These are phyloP conservation scores for Lotus japonicus DNA, from an alignment of 306 rosid species.

Conservation along the genomic window DNA sequence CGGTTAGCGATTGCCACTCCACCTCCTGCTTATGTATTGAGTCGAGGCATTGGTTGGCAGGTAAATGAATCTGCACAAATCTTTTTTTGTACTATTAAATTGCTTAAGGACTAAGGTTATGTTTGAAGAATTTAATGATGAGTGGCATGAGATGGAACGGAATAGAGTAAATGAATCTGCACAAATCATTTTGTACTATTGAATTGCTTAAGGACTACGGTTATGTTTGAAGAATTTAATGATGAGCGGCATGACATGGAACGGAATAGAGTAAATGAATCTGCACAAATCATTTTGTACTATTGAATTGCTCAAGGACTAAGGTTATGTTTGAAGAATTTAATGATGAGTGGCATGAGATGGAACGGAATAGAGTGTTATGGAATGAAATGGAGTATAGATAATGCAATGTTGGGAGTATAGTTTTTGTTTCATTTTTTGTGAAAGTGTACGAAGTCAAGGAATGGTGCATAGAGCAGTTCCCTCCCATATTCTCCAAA, in stretches of 20 bases:
- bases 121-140: not conserved
- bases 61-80: constrained; percentile 29
- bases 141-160: not conserved
- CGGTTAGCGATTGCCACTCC: constrained; percentile 97
- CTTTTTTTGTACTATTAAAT: not conserved
- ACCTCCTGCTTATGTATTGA: constrained; percentile 94
- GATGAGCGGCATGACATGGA: not conserved
- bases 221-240: not conserved
- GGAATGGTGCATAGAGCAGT: too few relatives aligned
- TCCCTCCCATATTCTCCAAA: too few relatives aligned
- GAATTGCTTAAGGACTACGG: not conserved
- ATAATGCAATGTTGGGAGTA: not conserved
- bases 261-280: constrained; percentile 24
- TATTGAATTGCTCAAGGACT: not conserved
- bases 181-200: not conserved
- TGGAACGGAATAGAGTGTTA: not conserved
- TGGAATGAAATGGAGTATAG: not conserved
- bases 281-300: not conserved
- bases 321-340: not conserved
- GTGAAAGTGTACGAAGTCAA: too few relatives aligned
- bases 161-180: constrained; percentile 16
- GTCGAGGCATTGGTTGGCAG: constrained; percentile 99
- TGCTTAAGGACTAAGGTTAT: not conserved
- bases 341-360: not conserved
- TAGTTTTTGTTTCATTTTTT: too few relatives aligned